Evolutionary conservation across 768 basidiomycete genomes (phyloP).

Genomic region (Mycena olivaceomarginata): DNA sequence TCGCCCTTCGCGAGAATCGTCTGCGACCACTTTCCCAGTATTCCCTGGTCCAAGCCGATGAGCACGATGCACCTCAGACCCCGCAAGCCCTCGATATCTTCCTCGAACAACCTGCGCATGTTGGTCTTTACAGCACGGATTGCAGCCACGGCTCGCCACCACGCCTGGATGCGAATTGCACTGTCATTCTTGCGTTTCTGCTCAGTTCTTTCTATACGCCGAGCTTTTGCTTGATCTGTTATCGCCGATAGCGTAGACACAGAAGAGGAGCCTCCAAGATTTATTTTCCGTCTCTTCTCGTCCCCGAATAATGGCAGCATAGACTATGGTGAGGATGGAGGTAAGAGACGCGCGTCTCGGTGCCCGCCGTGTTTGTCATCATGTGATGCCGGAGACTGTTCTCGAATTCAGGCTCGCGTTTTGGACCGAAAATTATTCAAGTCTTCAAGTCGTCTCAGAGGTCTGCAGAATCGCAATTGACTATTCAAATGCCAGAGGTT

Average conservation of each 20-base stretch:
- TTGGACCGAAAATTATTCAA: no score
- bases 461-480: no score
- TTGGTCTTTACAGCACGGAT: conserved; percentile 62
- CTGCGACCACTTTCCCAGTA: conserved; percentile 68
- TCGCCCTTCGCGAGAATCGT: conserved; percentile 55
- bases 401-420: no score
- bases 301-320: conserved; percentile 71
- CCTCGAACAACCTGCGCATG: conserved; percentile 70
- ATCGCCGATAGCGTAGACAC: conserved; percentile 73
- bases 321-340: conserved; percentile 6
- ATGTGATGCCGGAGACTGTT: no score
- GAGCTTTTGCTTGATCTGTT: conserved; percentile 77
- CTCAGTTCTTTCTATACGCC: conserved; percentile 75
- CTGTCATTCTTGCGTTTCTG: conserved; percentile 73
- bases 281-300: conserved; percentile 79
- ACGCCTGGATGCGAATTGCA: conserved; percentile 79
- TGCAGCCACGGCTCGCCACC: conserved; percentile 76
- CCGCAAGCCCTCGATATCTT: conserved; percentile 70
- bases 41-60: conserved; percentile 70
- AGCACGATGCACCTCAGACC: conserved; percentile 82
- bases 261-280: conserved; percentile 80
- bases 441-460: no score
- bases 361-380: conserved; percentile 1
- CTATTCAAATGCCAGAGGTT: no score
- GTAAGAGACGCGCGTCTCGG: conserved; percentile 27